Evolutionary conservation across 305 asterid species (phyloP).

Genomic region (Fraxinus baroniana): DNA sequence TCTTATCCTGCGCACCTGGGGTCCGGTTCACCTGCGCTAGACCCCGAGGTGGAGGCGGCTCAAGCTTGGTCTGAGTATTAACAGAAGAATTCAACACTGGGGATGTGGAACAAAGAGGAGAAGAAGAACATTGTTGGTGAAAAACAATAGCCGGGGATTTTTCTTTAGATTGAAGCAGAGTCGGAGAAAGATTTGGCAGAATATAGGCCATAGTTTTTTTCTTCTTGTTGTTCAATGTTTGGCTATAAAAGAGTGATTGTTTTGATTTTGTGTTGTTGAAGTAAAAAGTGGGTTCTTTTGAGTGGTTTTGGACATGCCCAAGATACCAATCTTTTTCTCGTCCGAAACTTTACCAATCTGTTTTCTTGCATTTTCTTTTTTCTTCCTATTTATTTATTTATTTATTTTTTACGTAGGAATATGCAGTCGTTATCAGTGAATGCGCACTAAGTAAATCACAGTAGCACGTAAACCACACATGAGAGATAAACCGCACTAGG

Average conservation of each 20-base stretch:
- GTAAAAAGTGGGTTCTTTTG: constrained; percentile 21
- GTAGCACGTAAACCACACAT: too few species aligned
- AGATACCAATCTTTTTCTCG: background rate
- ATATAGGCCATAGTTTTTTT: constrained; percentile 51
- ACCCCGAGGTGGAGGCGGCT: constrained; percentile 38
- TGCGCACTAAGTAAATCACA: too few species aligned
- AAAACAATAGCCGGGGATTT: constrained; percentile 37
- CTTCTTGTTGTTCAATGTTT: background rate
- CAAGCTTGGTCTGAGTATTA: constrained; percentile 40
- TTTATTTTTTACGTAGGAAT: too few species aligned
- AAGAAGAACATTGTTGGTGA: constrained; percentile 15
- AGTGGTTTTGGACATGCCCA: constrained; percentile 45
- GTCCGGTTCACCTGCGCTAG: constrained; percentile 44
- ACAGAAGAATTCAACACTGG: constrained; percentile 18
- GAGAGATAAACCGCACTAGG: too few species aligned
- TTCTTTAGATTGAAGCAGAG: constrained; percentile 48
- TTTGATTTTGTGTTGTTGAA: constrained; percentile 20
- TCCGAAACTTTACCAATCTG: background rate
- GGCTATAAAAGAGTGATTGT: background rate
- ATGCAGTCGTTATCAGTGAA: too few species aligned
- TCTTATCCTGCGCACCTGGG: constrained; percentile 35
- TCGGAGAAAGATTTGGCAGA: constrained; percentile 68
- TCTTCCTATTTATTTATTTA: too few species aligned
- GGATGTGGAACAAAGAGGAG: constrained; percentile 6
- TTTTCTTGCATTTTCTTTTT: background rate